phyloP scores from a whole-genome alignment of 108 stramenopile species.

The Skeletonema costatum region DNA sequence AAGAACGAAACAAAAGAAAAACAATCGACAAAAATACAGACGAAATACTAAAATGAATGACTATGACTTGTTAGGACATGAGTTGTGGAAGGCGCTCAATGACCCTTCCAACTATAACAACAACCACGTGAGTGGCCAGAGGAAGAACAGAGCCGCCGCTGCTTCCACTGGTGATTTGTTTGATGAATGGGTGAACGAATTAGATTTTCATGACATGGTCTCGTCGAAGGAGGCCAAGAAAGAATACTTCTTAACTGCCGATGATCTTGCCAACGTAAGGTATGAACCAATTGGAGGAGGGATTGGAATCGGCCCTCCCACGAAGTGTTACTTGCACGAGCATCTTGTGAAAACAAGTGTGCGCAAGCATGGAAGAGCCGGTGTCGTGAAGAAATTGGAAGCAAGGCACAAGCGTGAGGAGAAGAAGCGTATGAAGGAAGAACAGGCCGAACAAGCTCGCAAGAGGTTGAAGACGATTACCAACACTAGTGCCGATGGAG shows the following conservation, averaged over 20 bases:
- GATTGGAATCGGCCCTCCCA: background rate
- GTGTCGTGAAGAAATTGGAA: background rate
- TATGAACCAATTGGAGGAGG: background rate
- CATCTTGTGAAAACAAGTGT: background rate
- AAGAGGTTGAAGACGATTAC: conserved; percentile 1
- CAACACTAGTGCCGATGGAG: background rate
- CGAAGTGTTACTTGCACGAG: background rate
- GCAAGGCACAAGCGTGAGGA: conserved; percentile 9
- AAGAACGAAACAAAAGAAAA: too few species aligned
- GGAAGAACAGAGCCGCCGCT: too few species aligned
- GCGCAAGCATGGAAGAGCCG: background rate
- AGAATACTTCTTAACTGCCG: conserved; percentile 3
- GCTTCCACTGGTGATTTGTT: background rate
- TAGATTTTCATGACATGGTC: background rate
- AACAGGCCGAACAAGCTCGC: conserved; percentile 3
- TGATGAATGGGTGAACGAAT: background rate
- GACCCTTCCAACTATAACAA: too few species aligned
- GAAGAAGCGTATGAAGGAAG: conserved; percentile 14
- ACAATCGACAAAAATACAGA: too few species aligned
- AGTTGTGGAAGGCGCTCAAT: too few species aligned
- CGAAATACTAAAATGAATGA: too few species aligned
- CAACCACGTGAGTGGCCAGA: too few species aligned
- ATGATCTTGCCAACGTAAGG: background rate
- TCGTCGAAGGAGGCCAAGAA: conserved; percentile 1
- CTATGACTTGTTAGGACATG: too few species aligned